phyloP scores from a whole-genome alignment of 1,139 yeast genomes.

The Hyphopichia burtonii region DNA sequence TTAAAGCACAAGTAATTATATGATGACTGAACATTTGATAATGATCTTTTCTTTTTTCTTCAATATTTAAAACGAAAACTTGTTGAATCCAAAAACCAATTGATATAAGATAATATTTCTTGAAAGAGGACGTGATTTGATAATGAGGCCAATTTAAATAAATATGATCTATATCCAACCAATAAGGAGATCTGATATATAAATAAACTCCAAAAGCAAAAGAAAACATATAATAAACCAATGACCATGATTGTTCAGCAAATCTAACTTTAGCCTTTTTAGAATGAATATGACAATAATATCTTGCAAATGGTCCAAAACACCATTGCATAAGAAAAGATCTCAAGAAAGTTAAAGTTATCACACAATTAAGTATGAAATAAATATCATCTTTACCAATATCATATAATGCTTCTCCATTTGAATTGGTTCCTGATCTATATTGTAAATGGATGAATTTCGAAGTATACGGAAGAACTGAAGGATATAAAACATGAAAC shows the following conservation, averaged over 20 bases:
- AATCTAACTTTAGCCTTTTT: constrained; percentile 61
- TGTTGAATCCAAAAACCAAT: constrained; percentile 82
- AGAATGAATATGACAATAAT: constrained; percentile 44
- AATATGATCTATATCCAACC: constrained; percentile 54
- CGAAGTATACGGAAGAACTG: constrained; percentile 22
- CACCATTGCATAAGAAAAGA: constrained; percentile 58
- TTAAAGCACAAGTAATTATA: constrained; percentile 68
- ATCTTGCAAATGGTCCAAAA: constrained; percentile 57
- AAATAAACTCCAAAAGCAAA: constrained; percentile 60
- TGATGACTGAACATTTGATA: constrained; percentile 88
- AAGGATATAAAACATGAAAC: constrained; percentile 23
- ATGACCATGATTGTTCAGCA: constrained; percentile 85
- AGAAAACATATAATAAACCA: constrained; percentile 58
- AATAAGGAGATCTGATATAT: constrained; percentile 60
- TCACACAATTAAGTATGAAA: constrained; percentile 55
- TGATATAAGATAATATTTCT: constrained; percentile 69
- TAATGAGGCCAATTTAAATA: constrained; percentile 81
- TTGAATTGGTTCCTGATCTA: constrained; percentile 20
- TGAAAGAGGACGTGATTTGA: constrained; percentile 47
- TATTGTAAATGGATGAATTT: constrained; percentile 55
- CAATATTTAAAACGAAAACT: constrained; percentile 71
- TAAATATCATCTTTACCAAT: constrained; percentile 58
- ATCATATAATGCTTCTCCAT: constrained; percentile 40
- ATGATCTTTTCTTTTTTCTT: constrained; percentile 78
- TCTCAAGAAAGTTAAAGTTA: constrained; percentile 58